phyloP scores from a whole-genome alignment of 73 alveolate species.

The Tetrahymena malaccensis region DNA sequence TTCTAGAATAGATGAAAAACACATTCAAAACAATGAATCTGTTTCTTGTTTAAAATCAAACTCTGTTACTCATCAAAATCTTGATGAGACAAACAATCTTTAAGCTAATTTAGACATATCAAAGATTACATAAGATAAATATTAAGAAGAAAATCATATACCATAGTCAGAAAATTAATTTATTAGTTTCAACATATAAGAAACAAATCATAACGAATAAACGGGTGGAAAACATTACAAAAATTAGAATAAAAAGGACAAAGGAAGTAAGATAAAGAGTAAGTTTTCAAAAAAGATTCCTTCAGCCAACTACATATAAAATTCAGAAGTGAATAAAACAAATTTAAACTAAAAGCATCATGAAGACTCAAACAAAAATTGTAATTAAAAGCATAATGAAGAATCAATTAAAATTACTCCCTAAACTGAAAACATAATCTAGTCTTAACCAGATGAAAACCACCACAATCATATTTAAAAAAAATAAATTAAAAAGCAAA shows the following conservation, averaged over 20 bases:
- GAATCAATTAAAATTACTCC: background rate
- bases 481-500: background rate
- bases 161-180: background rate
- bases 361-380: no score
- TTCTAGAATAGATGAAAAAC: background rate
- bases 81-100: background rate
- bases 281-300: background rate
- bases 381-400: background rate
- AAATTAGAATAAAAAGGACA: background rate
- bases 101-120: background rate
- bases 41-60: background rate
- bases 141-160: background rate
- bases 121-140: background rate
- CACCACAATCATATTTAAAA: background rate
- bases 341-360: no score
- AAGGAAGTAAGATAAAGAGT: background rate
- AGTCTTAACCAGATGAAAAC: background rate
- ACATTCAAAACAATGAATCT: background rate
- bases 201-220: background rate
- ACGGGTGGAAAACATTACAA: background rate
- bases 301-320: background rate
- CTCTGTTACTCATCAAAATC: background rate
- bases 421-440: background rate
- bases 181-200: background rate
- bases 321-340: background rate